phyloP scores from a whole-genome alignment of 345 rosid species.

The Mercurialis annua region DNA sequence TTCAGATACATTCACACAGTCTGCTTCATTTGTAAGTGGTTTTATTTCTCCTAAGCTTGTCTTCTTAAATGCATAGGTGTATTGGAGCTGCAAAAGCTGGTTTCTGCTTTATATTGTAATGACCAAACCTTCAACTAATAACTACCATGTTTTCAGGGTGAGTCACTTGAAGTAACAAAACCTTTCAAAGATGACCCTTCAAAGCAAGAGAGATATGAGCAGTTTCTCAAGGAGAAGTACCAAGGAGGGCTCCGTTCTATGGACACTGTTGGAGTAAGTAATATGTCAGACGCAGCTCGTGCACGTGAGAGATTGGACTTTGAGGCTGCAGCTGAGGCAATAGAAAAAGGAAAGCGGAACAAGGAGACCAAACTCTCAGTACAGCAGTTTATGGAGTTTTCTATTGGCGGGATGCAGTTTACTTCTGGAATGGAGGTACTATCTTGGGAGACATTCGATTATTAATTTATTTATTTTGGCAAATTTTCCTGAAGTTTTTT shows the following conservation, averaged over 20 bases:
- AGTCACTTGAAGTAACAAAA: constrained; percentile 53
- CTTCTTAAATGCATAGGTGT: neutral
- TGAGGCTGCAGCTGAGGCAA: constrained; percentile 92
- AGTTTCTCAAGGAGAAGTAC: constrained; percentile 84
- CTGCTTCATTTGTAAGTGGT: constrained; percentile 65
- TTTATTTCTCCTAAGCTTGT: constrained; percentile 12
- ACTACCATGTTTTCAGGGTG: constrained; percentile 38
- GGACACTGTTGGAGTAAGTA: constrained; percentile 44
- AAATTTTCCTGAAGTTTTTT: constrained; percentile 9
- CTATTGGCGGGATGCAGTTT: constrained; percentile 58
- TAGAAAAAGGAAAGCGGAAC: constrained; percentile 63
- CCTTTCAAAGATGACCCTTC: constrained; percentile 84
- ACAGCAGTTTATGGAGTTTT: constrained; percentile 42
- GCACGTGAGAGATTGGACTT: constrained; percentile 94
- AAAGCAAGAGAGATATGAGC: constrained; percentile 93
- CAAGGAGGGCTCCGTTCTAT: constrained; percentile 82
- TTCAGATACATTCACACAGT: constrained; percentile 76
- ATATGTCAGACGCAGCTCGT: constrained; percentile 86
- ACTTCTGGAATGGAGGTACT: constrained; percentile 76
- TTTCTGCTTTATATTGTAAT: neutral
- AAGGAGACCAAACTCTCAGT: constrained; percentile 41
- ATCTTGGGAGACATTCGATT: constrained; percentile 13
- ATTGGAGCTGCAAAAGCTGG: neutral
- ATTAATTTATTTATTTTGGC: constrained; percentile 15
- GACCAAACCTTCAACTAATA: neutral